Evolutionary conservation across 163 green algal species (phyloP).

Genomic region (Picocystis sp.): DNA sequence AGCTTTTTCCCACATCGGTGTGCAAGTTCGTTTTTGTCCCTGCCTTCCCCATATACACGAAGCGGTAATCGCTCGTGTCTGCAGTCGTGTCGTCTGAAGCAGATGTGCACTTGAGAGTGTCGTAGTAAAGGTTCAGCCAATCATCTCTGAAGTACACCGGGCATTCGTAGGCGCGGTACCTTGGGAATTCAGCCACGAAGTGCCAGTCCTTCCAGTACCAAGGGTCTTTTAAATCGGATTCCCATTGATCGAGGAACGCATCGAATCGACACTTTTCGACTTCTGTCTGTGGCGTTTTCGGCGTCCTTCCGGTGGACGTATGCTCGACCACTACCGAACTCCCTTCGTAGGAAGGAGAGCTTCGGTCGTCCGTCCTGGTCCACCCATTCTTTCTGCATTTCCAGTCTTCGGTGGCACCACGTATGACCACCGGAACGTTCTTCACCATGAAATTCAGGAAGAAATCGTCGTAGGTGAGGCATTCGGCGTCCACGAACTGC

Average conservation of each 20-base stretch:
- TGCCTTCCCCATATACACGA: constrained; percentile 14
- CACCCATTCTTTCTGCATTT: too few relatives aligned
- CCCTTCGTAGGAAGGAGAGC: too few relatives aligned
- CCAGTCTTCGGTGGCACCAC: constrained; percentile 11
- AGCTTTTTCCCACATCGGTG: constrained; percentile 52
- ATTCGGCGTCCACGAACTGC: neutral
- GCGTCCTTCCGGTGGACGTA: too few relatives aligned
- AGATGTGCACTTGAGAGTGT: constrained; percentile 10
- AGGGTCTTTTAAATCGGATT: too few relatives aligned
- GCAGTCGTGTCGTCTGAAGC: neutral
- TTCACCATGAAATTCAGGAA: constrained; percentile 30
- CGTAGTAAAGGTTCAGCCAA: constrained; percentile 83
- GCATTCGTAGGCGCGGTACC: constrained; percentile 44
- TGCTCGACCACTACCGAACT: too few relatives aligned
- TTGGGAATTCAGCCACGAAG: constrained; percentile 46
- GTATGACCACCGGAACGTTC: constrained; percentile 38
- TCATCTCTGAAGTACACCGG: constrained; percentile 67
- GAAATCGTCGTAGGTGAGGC: constrained; percentile 31
- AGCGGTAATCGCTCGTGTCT: constrained; percentile 8
- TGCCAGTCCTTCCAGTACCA: constrained; percentile 89
- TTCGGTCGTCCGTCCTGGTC: too few relatives aligned
- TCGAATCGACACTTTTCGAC: too few relatives aligned
- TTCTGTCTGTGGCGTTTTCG: too few relatives aligned
- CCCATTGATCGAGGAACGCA: too few relatives aligned
- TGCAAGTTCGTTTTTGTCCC: constrained; percentile 69